Percentiles rank a stretch among this genome's conserved stretches.
phyloP scores from a whole-genome alignment of 1,284 basidiomycete genomes.

The Stereum hirsutum region DNA sequence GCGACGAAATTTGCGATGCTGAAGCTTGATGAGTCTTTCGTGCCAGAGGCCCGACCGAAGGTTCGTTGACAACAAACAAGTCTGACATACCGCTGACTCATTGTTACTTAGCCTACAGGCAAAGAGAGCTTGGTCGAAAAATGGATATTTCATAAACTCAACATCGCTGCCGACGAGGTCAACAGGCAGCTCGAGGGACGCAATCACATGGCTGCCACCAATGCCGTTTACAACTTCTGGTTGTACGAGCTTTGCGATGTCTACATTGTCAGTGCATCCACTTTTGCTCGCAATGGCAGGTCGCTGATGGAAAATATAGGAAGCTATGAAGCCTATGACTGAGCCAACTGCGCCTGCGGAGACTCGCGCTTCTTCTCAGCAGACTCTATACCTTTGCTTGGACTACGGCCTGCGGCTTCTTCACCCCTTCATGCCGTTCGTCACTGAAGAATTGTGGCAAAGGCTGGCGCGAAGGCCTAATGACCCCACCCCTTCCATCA shows the following conservation, averaged over 20 bases:
- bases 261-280: conserved; percentile 68
- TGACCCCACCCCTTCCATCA: conserved; percentile 82
- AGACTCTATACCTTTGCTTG: conserved; percentile 93
- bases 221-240: conserved; percentile 90
- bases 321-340: conserved; percentile 97
- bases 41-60: conserved; percentile 63
- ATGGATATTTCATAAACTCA: conserved; percentile 95
- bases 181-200: conserved; percentile 73
- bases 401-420: conserved; percentile 86
- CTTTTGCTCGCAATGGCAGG: background rate
- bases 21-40: conserved; percentile 80
- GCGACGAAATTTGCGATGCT: conserved; percentile 98
- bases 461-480: conserved; percentile 80
- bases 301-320: conserved; percentile 33
- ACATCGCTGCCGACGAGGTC: conserved; percentile 70
- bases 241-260: conserved; percentile 98
- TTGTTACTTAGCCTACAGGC: conserved; percentile 60
- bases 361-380: conserved; percentile 78
- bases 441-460: conserved; percentile 99
- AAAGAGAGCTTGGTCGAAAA: conserved; percentile 88
- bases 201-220: conserved; percentile 92
- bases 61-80: no score
- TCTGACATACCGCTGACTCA: background rate
- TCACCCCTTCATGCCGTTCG: conserved; percentile 99
- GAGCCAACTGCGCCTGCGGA: conserved; percentile 62